Evolutionary conservation across 1,139 yeast genomes (phyloP), one percentile per base, ranked within the genome.

Genomic region (Magnusiomyces suaveolens): DNA sequence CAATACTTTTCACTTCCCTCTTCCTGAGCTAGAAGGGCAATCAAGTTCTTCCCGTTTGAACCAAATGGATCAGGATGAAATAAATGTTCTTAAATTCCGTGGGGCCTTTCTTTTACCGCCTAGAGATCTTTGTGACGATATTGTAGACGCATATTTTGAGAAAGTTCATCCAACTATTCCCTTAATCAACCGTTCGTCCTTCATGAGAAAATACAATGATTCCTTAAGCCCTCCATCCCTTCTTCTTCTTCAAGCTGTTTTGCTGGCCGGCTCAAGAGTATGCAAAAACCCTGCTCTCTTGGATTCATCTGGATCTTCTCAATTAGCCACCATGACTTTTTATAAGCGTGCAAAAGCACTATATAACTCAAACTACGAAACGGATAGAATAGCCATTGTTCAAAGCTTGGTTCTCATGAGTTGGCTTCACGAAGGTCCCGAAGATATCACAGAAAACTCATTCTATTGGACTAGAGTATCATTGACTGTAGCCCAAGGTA

Each of bases 391-490:
- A 3, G 75, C 82, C 2, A 71, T 84, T 20, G 77, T 86, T 14
- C 96, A 84, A 65, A 78, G 89, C 0, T 71, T 87, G 50, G 70
- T 83, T 39, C 72, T 86, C 49, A 77, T 87, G 58, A 82, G 86
- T 1, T 78, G 84, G 64, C 83, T 82, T 70, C 81, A 87, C 82
- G 94, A 84, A 61, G 87, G 87, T 4, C 87, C 88, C 16, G 89
- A 86, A 60, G 87, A 82, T 63, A 83, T 84, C 38, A 79, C 87
- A 46, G 82, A 83, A 57, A 86, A 84, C 64, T 81, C 84, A 1
- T 84, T 79, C 65, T 85, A 84, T 67, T 86, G 95, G 95, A 80
- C 85, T 2, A 75, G 87, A 53, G 80, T 82, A 1, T 92, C 89
- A 0, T 75, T 84, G 41, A 78, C 83, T 14, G 75, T 84, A 52